Percentiles rank a stretch among this genome's conserved stretches.
Conservation (phyloP, 257 asterid genomes). For the Solanum verrucosum region DNA sequence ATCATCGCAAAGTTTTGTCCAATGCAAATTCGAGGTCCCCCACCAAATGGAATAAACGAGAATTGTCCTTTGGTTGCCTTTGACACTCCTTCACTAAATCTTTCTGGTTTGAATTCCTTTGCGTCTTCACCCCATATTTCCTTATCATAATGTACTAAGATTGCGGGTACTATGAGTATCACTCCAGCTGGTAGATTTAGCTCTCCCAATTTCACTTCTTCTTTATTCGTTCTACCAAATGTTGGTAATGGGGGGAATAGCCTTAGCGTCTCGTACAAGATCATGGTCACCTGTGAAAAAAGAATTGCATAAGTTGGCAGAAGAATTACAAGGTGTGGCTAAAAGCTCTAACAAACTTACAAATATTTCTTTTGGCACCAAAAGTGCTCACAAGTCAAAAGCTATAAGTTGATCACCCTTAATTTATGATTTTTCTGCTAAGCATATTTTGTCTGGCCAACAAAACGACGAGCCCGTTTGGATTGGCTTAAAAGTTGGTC, state of each 20-base stretch:
- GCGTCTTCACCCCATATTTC: constrained; percentile 32
- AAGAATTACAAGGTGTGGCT: neutral
- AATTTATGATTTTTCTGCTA: too few species aligned
- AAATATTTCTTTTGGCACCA: neutral
- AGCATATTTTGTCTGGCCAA: too few species aligned
- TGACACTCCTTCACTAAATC: constrained; percentile 18
- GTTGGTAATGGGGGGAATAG: constrained; percentile 18
- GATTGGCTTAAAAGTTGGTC: too few species aligned
- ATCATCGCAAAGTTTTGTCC: constrained; percentile 23
- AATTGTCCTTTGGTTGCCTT: constrained; percentile 1
- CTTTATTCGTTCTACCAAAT: neutral
- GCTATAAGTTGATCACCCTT: too few species aligned
- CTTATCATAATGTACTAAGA: constrained; percentile 17
- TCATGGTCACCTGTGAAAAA: constrained; percentile 7
- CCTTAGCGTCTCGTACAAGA: constrained; percentile 13
- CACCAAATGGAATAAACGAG: constrained; percentile 18
- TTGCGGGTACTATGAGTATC: neutral
- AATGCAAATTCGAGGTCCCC: constrained; percentile 33
- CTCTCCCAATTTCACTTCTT: constrained; percentile 12
- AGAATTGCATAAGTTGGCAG: neutral
- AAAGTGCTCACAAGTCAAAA: too few species aligned
- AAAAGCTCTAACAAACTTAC: neutral
- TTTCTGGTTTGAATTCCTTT: constrained; percentile 22
- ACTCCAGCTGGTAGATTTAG: constrained; percentile 8
- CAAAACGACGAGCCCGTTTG: too few species aligned